These are phyloP conservation scores for Cocos nucifera DNA, from an alignment of 176 grass and related monocot genomes.

Conservation along the genomic window DNA sequence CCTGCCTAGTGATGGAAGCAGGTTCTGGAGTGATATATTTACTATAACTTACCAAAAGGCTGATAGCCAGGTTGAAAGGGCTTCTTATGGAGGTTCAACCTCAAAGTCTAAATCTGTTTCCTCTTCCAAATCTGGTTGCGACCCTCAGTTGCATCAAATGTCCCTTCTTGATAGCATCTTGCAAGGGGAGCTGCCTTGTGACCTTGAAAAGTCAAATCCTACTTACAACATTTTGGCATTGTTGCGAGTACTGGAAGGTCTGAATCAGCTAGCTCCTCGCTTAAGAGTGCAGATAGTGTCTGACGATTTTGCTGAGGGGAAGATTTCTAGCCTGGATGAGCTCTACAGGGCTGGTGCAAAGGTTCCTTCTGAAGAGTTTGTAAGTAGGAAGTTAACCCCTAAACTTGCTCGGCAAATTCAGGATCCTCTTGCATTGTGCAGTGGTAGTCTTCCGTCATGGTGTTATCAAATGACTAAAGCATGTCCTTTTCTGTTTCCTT, in stretches of 20 bases:
- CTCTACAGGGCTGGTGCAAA: conserved; percentile 35
- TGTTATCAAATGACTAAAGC: conserved; percentile 84
- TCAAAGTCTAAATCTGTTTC: conserved; percentile 39
- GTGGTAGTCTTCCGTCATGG: conserved; percentile 81
- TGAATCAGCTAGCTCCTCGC: conserved; percentile 68
- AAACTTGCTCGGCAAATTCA: conserved; percentile 87
- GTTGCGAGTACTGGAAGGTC: conserved; percentile 53
- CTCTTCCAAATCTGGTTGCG: conserved; percentile 22
- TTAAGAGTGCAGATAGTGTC: conserved; percentile 38
- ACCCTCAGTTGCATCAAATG: conserved; percentile 14
- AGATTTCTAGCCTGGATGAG: conserved; percentile 30
- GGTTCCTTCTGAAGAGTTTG: conserved; percentile 56
- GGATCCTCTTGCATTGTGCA: conserved; percentile 81
- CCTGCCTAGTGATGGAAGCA: conserved; percentile 55
- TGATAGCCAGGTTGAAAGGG: conserved; percentile 40
- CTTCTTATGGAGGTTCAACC: conserved; percentile 28
- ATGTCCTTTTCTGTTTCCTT: conserved; percentile 84
- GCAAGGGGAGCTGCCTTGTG: conserved; percentile 70
- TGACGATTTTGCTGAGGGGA: conserved; percentile 68
- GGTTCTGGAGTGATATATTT: conserved; percentile 76
- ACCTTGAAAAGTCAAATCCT: conserved; percentile 55
- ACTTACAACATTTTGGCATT: conserved; percentile 79
- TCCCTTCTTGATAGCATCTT: conserved; percentile 80
- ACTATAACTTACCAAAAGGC: conserved; percentile 89
- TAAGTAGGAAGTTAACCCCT: conserved; percentile 76